These are phyloP conservation scores for Fusarium coffeatum DNA, from an alignment of 2,329 filamentous ascomycete genomes.

Conservation along the genomic window DNA sequence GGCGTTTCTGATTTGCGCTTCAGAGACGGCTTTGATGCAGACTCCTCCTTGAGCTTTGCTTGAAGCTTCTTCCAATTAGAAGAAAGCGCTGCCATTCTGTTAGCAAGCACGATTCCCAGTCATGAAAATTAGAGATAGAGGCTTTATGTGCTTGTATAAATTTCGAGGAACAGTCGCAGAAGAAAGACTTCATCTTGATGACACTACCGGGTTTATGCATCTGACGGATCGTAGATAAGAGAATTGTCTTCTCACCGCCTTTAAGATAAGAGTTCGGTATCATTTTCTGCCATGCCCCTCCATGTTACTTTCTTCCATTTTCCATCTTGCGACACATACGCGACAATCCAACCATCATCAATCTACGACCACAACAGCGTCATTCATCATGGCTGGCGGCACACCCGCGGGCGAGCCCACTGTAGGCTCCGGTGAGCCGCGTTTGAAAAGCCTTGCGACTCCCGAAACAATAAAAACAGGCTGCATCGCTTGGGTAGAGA, in stretches of 20 bases:
- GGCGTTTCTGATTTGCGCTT: constrained; percentile 57
- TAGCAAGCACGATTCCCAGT: neutral
- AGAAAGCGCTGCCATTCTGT: constrained; percentile 61
- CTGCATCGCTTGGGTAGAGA: constrained; percentile 71
- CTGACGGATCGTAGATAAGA: constrained; percentile 40
- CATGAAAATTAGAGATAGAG: neutral
- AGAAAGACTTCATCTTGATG: constrained; percentile 14
- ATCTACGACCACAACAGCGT: constrained; percentile 15
- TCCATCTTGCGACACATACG: constrained; percentile 17
- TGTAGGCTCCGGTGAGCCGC: constrained; percentile 68
- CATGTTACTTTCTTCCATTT: constrained; percentile 33
- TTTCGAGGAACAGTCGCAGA: constrained; percentile 4
- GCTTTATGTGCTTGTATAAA: constrained; percentile 7
- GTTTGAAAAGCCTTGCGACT: constrained; percentile 84
- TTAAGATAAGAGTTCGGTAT: constrained; percentile 38
- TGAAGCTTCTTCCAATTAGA: constrained; percentile 86
- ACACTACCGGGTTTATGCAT: constrained; percentile 40
- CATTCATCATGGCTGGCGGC: constrained; percentile 65
- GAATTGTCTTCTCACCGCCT: constrained; percentile 40
- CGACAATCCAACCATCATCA: constrained; percentile 43
- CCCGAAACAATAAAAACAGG: constrained; percentile 78
- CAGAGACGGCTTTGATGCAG: constrained; percentile 52
- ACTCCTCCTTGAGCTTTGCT: constrained; percentile 65
- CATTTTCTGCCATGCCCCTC: constrained; percentile 48
- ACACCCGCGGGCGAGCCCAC: constrained; percentile 62